Conservation (phyloP, 352 stramenopile species). For the Pythium phragmiticola region DNA sequence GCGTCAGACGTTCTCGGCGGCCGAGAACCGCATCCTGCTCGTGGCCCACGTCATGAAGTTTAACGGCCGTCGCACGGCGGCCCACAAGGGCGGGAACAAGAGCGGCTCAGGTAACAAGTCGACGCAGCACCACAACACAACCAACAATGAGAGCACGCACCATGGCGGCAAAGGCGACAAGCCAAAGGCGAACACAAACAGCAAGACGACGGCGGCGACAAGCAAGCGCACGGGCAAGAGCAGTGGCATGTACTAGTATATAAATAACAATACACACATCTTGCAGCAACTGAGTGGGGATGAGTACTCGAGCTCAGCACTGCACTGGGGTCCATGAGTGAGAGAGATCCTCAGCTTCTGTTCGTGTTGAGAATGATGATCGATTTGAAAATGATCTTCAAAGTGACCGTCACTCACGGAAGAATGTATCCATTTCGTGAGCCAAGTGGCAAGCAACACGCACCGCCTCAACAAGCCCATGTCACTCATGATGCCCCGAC, state of each 20-base stretch:
- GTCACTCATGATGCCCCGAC: slow-evolving; percentile 5
- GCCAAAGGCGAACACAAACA: no score
- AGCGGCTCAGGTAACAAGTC: slow-evolving; percentile 10
- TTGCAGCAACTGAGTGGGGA: no score
- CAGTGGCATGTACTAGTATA: no score
- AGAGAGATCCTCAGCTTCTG: no score
- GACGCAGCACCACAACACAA: slow-evolving; percentile 8
- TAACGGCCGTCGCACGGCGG: slow-evolving; percentile 12
- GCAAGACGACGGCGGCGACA: no score
- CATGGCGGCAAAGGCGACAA: no score
- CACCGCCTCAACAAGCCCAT: slow-evolving; percentile 1
- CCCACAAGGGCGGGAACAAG: not conserved
- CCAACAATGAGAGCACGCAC: no score
- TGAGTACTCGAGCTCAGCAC: no score
- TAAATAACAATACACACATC: no score
- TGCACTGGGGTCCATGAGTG: no score
- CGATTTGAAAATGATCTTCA: slow-evolving; percentile 12
- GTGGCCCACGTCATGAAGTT: slow-evolving; percentile 27
- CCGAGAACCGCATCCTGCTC: slow-evolving; percentile 28
- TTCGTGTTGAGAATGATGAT: slow-evolving; percentile 11
- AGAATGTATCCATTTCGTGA: slow-evolving; percentile 18
- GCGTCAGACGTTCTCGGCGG: slow-evolving; percentile 24
- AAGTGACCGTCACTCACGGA: slow-evolving; percentile 20
- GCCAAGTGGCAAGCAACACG: not conserved
- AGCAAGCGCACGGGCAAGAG: no score